These are phyloP conservation scores for Pseudogymnoascus sp. DNA, from an alignment of 2,329 filamentous ascomycete genomes.

Conservation along the genomic window DNA sequence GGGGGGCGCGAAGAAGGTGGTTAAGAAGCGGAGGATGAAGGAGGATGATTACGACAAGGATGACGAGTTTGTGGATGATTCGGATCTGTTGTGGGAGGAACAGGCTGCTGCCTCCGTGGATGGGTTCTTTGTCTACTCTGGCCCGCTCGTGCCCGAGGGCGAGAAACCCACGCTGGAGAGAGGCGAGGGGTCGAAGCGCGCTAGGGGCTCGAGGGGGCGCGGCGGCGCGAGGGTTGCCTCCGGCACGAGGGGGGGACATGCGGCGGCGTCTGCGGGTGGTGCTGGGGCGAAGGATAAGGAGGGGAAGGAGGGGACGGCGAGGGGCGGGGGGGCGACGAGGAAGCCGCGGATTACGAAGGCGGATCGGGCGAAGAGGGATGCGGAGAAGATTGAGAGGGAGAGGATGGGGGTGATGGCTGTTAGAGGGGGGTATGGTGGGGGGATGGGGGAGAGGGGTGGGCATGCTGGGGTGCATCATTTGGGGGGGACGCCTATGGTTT, in stretches of 20 bases:
- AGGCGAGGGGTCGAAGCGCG: conserved; percentile 55
- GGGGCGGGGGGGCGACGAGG: conserved; percentile 63
- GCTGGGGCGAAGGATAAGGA: conserved; percentile 41
- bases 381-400: conserved; percentile 71
- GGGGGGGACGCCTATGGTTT: conserved; percentile 28
- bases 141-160: conserved; percentile 77
- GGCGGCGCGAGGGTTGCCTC: conserved; percentile 4
- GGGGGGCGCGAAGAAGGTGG: conserved; percentile 48
- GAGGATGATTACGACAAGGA: conserved; percentile 79
- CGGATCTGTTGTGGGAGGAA: conserved; percentile 90
- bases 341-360: conserved; percentile 84
- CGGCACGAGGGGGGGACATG: not conserved
- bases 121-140: conserved; percentile 96
- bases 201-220: conserved; percentile 7
- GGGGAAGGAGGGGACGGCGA: conserved; percentile 46
- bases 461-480: conserved; percentile 13
- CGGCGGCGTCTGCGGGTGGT: conserved; percentile 19
- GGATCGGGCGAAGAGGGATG: conserved; percentile 71
- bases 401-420: conserved; percentile 25
- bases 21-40: conserved; percentile 68
- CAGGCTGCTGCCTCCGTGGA: conserved; percentile 90
- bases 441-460: conserved; percentile 2
- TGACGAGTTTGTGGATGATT: conserved; percentile 84
- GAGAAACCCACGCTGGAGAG: conserved; percentile 63
- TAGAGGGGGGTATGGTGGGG: conserved; percentile 21